These are phyloP conservation scores for Phlyctochytrium bullatum DNA, from an alignment of 192 early-diverging fungal species.

Conservation along the genomic window DNA sequence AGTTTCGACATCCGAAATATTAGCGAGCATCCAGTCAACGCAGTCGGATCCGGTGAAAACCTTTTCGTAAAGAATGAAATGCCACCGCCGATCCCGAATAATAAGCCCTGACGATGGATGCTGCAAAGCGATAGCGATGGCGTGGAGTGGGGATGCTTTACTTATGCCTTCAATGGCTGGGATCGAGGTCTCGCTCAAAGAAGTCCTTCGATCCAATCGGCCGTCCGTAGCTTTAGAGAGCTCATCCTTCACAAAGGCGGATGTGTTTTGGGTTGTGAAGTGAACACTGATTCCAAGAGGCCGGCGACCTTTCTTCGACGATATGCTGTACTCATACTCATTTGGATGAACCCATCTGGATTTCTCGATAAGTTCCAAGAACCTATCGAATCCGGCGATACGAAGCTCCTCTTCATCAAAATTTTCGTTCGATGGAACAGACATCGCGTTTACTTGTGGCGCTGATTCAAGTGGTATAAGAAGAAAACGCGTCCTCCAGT, in stretches of 20 bases:
- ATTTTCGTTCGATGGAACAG: slow-evolving; percentile 55
- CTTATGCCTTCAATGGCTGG: slow-evolving; percentile 29
- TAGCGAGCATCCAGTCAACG: slow-evolving; percentile 83
- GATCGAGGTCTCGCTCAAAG: slow-evolving; percentile 2
- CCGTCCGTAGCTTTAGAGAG: not conserved
- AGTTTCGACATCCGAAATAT: slow-evolving; percentile 72
- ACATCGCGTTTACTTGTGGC: slow-evolving; percentile 48
- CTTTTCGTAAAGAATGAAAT: slow-evolving; percentile 67
- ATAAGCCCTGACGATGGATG: slow-evolving; percentile 63
- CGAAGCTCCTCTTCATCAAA: slow-evolving; percentile 88
- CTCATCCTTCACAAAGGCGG: slow-evolving; percentile 37
- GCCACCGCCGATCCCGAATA: slow-evolving; percentile 82
- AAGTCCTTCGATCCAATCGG: not conserved
- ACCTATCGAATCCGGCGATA: slow-evolving; percentile 79
- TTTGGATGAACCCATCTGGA: slow-evolving; percentile 43
- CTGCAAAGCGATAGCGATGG: slow-evolving; percentile 69
- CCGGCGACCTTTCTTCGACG: slow-evolving; percentile 14
- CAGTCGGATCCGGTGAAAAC: slow-evolving; percentile 80
- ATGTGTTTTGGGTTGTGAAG: slow-evolving; percentile 33
- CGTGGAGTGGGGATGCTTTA: slow-evolving; percentile 42
- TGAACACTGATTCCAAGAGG: slow-evolving; percentile 21
- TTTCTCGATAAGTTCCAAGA: slow-evolving; percentile 78
- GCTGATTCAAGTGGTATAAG: slow-evolving; percentile 78
- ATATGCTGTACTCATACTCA: not conserved
- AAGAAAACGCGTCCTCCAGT: slow-evolving; percentile 87